Base-by-base conservation (phyloP, 192 early-diverging fungal genomes). In the Coemansia erecta region DNA sequence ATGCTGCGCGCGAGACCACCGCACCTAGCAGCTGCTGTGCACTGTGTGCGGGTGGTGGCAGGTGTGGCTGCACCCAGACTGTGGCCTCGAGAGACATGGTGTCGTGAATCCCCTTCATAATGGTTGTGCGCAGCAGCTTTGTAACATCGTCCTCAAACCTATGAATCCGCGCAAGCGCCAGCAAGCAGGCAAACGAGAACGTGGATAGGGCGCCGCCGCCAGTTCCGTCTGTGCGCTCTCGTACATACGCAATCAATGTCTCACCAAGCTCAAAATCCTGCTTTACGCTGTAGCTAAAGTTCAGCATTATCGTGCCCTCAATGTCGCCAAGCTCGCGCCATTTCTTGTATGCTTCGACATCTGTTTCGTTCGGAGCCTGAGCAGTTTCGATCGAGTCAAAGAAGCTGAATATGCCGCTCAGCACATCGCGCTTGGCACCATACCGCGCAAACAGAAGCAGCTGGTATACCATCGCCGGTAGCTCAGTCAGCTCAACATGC, bases 251-350 rank as follows among this genome's bases (percentile, higher is more conserved):
- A 4, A 70, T 48, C 18, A 72, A 45, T 35, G 66, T 60, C 9
- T 60, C 46, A 44, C 74, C 59, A 13, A 72, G 52, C 60, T 83
- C 85, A 65, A 88, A 84, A 68, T 91, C 88, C 67, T 91, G 89
- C 49, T 85, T 86, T 23, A 89, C 81, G 21, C 82, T 85, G 56
- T 86, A 89, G 60, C 77, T 82, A 35, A 91, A 77, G 55, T 91
- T 87, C 47, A 89, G 77, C 64, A 91, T 82, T 9, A 87, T 85
- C 0, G 84, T 86, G 21, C 86, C 87, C 55, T 88, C 85, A 31
- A 85, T 83, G 5, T 79, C 82, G 41, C 73, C 80, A 37, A 85
- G 60, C 64, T 81, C 60, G 44, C 61, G 64, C 55, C 60, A 60
- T 42, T 45, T 44, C 19, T 53, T 63, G 23, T 45, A 17, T 19